Evolutionary conservation across 768 basidiomycete genomes (phyloP).

Genomic region (Mycena capillaripes): DNA sequence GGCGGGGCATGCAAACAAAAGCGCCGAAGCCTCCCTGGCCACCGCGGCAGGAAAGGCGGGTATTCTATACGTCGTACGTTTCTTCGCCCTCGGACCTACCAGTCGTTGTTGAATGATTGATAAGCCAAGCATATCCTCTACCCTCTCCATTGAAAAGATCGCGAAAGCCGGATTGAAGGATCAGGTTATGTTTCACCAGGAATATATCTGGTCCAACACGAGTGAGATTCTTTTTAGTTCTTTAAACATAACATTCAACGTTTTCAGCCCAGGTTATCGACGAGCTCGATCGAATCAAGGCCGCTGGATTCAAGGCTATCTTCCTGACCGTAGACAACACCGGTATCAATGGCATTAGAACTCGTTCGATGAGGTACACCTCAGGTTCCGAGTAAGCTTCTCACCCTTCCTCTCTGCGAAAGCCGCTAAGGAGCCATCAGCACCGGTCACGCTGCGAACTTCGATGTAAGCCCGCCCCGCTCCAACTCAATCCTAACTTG

Average conservation of each 20-base stretch:
- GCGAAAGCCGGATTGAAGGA: conserved; percentile 37
- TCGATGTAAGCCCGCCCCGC: conserved; percentile 27
- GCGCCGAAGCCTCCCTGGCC: conserved; percentile 61
- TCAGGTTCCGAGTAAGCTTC: conserved; percentile 27
- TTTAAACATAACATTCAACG: neutral
- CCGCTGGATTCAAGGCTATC: conserved; percentile 47
- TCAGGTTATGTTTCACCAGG: conserved; percentile 48
- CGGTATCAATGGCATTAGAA: conserved; percentile 45
- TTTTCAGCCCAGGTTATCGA: conserved; percentile 35
- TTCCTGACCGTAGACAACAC: conserved; percentile 54
- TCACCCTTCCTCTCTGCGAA: neutral
- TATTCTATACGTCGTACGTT: conserved; percentile 52
- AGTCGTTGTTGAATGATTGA: neutral
- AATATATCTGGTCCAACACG: conserved; percentile 37
- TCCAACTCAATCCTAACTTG: neutral
- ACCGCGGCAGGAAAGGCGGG: conserved; percentile 56
- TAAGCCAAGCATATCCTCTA: conserved; percentile 45
- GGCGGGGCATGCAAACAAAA: conserved; percentile 55
- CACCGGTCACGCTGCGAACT: conserved; percentile 42
- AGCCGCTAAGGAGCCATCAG: conserved; percentile 19
- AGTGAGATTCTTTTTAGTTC: neutral
- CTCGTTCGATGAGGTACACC: conserved; percentile 38
- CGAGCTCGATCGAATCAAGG: conserved; percentile 43
- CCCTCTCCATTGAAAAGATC: conserved; percentile 44
- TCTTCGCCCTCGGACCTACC: neutral